These are phyloP conservation scores for Carex myosuroides DNA, from an alignment of 176 grass and related monocot species.

Conservation along the genomic window DNA sequence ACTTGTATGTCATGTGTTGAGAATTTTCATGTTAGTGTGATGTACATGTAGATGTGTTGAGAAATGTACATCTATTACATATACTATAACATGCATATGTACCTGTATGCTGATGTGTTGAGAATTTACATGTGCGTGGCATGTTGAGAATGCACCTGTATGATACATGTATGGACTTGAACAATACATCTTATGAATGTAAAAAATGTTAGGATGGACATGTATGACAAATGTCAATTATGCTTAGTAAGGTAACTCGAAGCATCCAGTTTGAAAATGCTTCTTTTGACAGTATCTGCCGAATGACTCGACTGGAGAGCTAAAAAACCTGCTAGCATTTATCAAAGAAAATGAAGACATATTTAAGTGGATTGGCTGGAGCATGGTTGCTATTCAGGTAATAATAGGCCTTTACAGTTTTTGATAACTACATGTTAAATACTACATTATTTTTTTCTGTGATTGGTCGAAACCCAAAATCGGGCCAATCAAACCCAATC, in stretches of 20 bases:
- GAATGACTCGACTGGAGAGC: conserved; percentile 63
- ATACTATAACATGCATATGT: neutral
- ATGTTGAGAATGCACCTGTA: neutral
- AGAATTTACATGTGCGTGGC: neutral
- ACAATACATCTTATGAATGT: neutral
- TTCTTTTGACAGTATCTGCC: conserved; percentile 57
- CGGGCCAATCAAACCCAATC: neutral
- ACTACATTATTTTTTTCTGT: neutral
- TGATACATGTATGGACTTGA: neutral
- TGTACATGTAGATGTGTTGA: neutral
- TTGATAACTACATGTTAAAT: neutral
- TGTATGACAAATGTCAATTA: neutral
- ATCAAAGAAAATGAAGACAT: conserved; percentile 58
- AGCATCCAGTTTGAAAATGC: neutral
- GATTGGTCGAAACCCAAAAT: neutral
- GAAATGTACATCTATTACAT: neutral
- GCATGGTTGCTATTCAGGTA: conserved; percentile 60
- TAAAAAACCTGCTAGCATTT: conserved; percentile 53
- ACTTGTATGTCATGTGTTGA: neutral
- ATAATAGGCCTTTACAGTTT: neutral
- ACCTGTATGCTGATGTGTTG: neutral
- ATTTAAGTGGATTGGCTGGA: conserved; percentile 47
- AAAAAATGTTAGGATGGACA: neutral
- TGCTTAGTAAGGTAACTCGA: neutral
- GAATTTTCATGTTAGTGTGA: neutral